Conservation (phyloP, 345 rosid species). For the Aethionema arabicum region DNA sequence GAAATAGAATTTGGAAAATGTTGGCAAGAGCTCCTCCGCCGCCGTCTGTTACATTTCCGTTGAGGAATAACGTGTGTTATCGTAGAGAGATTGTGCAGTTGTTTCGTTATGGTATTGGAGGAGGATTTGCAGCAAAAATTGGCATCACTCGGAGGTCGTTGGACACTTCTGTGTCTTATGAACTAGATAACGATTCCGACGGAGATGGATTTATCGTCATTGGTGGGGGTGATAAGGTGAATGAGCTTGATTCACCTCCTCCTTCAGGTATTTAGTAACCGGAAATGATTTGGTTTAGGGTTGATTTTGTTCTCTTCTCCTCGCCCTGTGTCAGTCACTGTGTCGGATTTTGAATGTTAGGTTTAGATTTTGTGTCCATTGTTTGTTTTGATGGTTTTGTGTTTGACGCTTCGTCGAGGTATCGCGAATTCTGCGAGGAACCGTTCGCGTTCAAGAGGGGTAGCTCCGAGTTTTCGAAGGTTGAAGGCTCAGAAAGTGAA, state of each 20-base stretch:
- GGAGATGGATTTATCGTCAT: constrained; percentile 54
- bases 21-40: constrained; percentile 37
- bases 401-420: neutral
- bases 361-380: neutral
- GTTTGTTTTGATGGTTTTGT: constrained; percentile 16
- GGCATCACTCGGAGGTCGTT: constrained; percentile 41
- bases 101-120: constrained; percentile 19
- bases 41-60: constrained; percentile 29
- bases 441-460: constrained; percentile 36
- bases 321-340: neutral
- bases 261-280: constrained; percentile 29
- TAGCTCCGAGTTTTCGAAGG: constrained; percentile 47
- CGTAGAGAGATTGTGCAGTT: constrained; percentile 21
- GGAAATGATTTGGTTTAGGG: constrained; percentile 1
- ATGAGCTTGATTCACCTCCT: constrained; percentile 21
- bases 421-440: constrained; percentile 31
- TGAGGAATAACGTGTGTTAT: neutral
- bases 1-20: constrained; percentile 21
- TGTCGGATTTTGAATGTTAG: neutral
- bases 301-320: neutral
- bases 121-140: constrained; percentile 30
- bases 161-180: constrained; percentile 44
- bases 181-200: constrained; percentile 42
- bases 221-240: constrained; percentile 31
- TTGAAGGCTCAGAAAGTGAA: constrained; percentile 62